Conservation (phyloP, 352 stramenopile species). For the Globisporangium emineosum region DNA sequence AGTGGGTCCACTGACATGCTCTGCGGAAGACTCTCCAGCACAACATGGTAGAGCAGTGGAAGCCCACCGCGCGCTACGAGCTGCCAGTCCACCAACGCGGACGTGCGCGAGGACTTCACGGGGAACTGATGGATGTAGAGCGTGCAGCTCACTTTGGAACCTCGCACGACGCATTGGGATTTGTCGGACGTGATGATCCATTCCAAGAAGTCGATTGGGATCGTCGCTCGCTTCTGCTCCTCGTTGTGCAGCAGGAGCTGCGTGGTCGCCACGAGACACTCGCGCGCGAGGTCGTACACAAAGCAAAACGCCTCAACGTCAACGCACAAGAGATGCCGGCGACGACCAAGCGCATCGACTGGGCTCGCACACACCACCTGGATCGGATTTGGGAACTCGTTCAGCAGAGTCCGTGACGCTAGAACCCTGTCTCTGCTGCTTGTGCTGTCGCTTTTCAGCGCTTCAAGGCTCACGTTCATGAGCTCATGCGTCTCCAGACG, state of each 20-base stretch:
- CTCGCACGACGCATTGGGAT: conserved; percentile 26
- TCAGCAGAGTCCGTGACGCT: conserved; percentile 2
- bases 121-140: conserved; percentile 48
- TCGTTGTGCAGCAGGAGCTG: conserved; percentile 27
- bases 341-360: neutral
- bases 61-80: conserved; percentile 38
- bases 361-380: conserved; percentile 13
- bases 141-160: conserved; percentile 18
- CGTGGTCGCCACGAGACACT: conserved; percentile 30
- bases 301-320: conserved; percentile 42
- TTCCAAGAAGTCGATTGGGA: conserved; percentile 12
- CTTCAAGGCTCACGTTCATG: neutral
- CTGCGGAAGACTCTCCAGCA: conserved; percentile 24
- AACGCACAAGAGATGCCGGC: conserved; percentile 29
- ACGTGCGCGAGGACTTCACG: conserved; percentile 24
- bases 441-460: neutral
- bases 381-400: conserved; percentile 17
- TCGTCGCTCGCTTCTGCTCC: neutral
- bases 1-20: conserved; percentile 43
- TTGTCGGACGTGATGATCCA: conserved; percentile 10
- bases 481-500: conserved; percentile 11
- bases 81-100: conserved; percentile 41
- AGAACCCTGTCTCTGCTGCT: neutral
- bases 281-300: conserved; percentile 33
- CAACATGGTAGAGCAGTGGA: conserved; percentile 25